Evolutionary conservation across 2,329 filamentous ascomycete species (phyloP), one percentile per base, ranked within the genome.

Genomic region (Calycina marina): DNA sequence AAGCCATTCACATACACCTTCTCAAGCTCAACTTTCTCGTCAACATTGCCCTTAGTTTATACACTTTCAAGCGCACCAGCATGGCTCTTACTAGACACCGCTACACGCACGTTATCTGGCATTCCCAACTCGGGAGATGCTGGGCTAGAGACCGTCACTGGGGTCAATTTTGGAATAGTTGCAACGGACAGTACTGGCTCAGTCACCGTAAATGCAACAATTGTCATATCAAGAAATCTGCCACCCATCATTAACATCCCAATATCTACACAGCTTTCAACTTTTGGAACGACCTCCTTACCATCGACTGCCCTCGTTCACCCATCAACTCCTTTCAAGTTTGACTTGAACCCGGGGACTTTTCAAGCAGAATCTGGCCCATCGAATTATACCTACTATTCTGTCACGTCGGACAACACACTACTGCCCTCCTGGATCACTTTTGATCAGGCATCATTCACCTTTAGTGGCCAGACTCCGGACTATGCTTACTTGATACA

Each of bases 351-450:
- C 27, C 43, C 48, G 4, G 56, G 69, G 12, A 82, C 77, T 0
- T 93, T 93, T 51, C 59, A 60, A n/a, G 56, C 66, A n/a, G 40
- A 31, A 18, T 38, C 28, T 10, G 32, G 25, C 25, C 56, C 58
- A 0, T 57, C 62, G 3, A 55, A 56, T 11, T 63, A 75, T 31
- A 71, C 72, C 36, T 93, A 85, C 53, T 88, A 90, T 50, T 81
- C 82, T 6, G 73, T 78, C 3, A 78, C 81, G 4, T 64, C 63
- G 4, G 69, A 88, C 47, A 80, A 81, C 47, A 81, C 79, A n/a
- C 84, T 85, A 20, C 59, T 93, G 20, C 85, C 85, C 13, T 76
- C 83, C 1, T 93, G 85, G 85, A 60, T 93, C 27, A 59, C 59
- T n/a, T 93, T 93, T 47, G 69, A 90, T 43, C 50, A 67, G 1